phyloP scores from a whole-genome alignment of 1,139 yeast species.

The Debaryomyces robertsiae region DNA sequence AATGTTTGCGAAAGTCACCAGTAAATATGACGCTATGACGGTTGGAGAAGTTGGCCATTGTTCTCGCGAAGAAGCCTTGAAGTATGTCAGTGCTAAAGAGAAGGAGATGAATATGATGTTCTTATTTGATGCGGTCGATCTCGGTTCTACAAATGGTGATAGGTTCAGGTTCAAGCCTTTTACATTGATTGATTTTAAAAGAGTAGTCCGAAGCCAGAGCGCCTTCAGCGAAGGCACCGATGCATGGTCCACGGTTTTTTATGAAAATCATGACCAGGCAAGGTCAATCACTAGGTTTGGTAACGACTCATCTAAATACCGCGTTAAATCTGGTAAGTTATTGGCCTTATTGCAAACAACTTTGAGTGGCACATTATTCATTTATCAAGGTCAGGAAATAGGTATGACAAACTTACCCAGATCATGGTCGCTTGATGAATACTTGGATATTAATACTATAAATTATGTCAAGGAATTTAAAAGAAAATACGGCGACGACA shows the following conservation, averaged over 20 bases:
- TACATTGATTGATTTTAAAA: conserved; percentile 44
- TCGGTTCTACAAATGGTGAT: conserved; percentile 41
- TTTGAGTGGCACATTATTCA: conserved; percentile 57
- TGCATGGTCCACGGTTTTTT: conserved; percentile 61
- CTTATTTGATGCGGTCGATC: conserved; percentile 47
- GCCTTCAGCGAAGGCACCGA: conserved; percentile 50
- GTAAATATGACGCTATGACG: conserved; percentile 55
- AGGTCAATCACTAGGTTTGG: conserved; percentile 56
- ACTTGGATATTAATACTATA: conserved; percentile 51
- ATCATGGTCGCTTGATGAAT: conserved; percentile 52
- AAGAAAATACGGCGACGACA: conserved; percentile 32
- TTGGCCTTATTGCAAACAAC: conserved; percentile 48
- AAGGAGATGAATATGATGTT: conserved; percentile 57
- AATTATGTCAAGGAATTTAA: conserved; percentile 43
- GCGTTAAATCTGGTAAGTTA: conserved; percentile 47
- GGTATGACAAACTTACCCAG: conserved; percentile 55
- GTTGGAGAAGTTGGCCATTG: conserved; percentile 58
- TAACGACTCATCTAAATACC: conserved; percentile 37
- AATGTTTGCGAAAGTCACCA: conserved; percentile 46
- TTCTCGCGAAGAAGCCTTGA: conserved; percentile 43
- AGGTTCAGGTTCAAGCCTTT: conserved; percentile 38
- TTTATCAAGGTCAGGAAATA: conserved; percentile 65
- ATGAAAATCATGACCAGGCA: conserved; percentile 64
- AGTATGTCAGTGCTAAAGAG: conserved; percentile 51
- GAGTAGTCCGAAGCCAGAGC: conserved; percentile 37